Evolutionary conservation across 2,329 filamentous ascomycete species (phyloP), one percentile per base, ranked within the genome.

Genomic region (Fusarium buharicum): DNA sequence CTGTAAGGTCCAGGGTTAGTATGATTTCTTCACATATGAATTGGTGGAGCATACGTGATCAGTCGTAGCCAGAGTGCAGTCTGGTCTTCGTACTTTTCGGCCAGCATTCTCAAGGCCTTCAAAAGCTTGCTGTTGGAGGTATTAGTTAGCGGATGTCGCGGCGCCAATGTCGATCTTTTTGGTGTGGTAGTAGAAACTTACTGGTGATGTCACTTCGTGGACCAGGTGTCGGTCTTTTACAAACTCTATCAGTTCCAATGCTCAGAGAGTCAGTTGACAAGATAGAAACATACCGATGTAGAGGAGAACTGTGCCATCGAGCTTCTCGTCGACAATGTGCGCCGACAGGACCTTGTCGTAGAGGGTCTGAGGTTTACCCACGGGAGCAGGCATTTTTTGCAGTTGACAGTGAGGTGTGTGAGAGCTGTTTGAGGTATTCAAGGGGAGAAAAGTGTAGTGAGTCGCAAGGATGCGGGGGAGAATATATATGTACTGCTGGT

Each of bases 261-360:
- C 9, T 55, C 43, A 47, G 30, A 37, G 9, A 22, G 9, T 44
- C 11, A 27, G 18, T 30, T 16, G 2, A 18, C 41, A 14, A 16
- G 14, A 28, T 7, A 33, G 31, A 39, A 24, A 76, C 86, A 69
- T 82, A 93, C 92, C 92, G 74, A 98, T 98, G 77, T 98, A 98
- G 57, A 98, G 84, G 66, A 97, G 82, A 71, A 96, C 83, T 55
- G 93, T 97, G 78, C 94, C 94, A 79, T 98, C 94, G 52, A 92
- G 86, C 84, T 93, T 92, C 86, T 96, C 91, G 73, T 97, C 92
- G 74, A 99, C 93, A 72, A 98, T 90, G 78, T 99, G 95, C 81
- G 90, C 90, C 72, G 92, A 87, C 72, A 98, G 90, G 78, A 98
- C 93, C 88, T 98, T 98, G 85, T 98, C 94, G 81, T 98, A 98